Evolutionary conservation across 768 basidiomycete genomes (phyloP).

Genomic region (Tulasnella sp.): DNA sequence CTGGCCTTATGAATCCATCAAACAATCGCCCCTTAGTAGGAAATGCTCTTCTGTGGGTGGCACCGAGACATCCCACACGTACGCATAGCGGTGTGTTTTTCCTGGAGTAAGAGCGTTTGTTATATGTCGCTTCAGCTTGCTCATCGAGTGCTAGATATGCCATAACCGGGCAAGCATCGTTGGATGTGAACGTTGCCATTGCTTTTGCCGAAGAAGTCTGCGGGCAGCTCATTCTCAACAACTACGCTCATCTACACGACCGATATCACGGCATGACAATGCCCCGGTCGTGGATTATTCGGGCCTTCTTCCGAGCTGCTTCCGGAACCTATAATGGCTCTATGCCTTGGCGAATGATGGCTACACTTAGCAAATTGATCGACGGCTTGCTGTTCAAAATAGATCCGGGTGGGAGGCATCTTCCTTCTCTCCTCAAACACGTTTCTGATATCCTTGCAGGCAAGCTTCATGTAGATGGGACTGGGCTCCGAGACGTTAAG

Average conservation of each 20-base stretch:
- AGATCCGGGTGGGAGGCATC: background rate
- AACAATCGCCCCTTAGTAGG: background rate
- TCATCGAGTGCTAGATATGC: background rate
- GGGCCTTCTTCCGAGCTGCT: background rate
- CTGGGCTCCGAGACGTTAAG: background rate
- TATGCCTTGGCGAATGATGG: background rate
- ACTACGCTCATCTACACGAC: background rate
- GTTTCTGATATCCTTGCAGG: background rate
- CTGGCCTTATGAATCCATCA: background rate
- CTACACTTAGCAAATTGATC: background rate
- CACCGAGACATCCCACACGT: background rate
- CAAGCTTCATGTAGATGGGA: background rate
- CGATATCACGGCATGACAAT: background rate
- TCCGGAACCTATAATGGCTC: background rate
- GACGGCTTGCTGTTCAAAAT: background rate
- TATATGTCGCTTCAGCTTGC: no score
- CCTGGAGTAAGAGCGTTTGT: background rate
- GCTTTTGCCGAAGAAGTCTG: constrained; percentile 1
- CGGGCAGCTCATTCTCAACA: background rate
- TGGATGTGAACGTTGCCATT: background rate
- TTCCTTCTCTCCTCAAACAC: background rate
- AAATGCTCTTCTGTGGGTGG: background rate
- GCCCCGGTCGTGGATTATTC: constrained; percentile 14
- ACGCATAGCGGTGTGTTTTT: background rate
- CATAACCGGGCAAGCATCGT: background rate